Evolutionary conservation across 352 stramenopile species (phyloP).

Genomic region (Globisporangium okanoganense): DNA sequence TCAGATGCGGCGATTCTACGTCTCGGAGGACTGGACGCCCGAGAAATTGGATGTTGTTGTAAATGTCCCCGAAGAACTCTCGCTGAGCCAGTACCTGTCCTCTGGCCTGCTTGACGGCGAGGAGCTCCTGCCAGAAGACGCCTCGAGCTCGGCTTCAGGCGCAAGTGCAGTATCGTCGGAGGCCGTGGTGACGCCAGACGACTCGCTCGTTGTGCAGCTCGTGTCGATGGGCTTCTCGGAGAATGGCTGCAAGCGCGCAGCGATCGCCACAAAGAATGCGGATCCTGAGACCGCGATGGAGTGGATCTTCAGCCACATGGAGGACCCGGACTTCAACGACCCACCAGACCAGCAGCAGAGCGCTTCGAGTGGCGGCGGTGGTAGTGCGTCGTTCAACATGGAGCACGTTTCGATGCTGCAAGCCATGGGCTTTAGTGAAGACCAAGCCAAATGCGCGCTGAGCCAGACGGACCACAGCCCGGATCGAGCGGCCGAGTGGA

Average conservation of each 20-base stretch:
- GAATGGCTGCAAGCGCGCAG: constrained; percentile 96
- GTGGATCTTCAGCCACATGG: constrained; percentile 99
- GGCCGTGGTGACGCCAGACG: constrained; percentile 71
- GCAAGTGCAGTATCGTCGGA: constrained; percentile 5
- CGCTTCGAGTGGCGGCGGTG: constrained; percentile 15
- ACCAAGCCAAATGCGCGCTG: constrained; percentile 91
- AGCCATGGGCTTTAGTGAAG: constrained; percentile 87
- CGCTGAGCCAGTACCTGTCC: constrained; percentile 75
- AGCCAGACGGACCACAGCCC: constrained; percentile 89
- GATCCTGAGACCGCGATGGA: constrained; percentile 95
- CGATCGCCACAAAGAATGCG: constrained; percentile 89
- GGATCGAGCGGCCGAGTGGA: constrained; percentile 96
- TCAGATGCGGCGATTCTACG: constrained; percentile 96
- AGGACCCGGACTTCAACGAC: constrained; percentile 97
- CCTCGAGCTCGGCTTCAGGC: constrained; percentile 14
- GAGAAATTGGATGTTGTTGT: constrained; percentile 98
- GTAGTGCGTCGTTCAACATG: constrained; percentile 79
- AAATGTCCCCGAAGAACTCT: constrained; percentile 92
- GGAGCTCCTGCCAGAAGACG: constrained; percentile 79
- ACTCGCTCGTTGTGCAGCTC: constrained; percentile 91
- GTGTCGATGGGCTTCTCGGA: constrained; percentile 98
- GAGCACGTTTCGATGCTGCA: constrained; percentile 61
- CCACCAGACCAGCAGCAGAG: constrained; percentile 40
- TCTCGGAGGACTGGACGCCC: constrained; percentile 94
- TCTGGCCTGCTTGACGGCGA: constrained; percentile 83